Evolutionary conservation across 169 alveolate genomes (phyloP), one percentile per base, ranked within the genome.

Genomic region (Sarcocystis neurona): DNA sequence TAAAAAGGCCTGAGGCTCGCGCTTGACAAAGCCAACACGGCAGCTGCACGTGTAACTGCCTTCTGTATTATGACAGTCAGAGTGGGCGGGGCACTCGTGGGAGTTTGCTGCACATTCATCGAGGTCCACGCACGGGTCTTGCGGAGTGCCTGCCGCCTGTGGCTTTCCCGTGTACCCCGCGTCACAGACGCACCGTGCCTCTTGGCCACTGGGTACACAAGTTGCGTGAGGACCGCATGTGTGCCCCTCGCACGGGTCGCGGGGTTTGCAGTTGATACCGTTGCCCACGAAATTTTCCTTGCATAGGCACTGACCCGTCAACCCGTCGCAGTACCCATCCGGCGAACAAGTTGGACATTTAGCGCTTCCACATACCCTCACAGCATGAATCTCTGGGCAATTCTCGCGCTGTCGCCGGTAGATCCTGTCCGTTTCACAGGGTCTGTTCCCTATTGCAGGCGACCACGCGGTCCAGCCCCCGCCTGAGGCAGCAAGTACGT

Each of bases 31-130:
- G 0, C 92, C 92, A 0, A 56, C 63, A 6, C 37, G 27, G 44
- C 95, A 93, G 53, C 75, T 47, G 72, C 95, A 91, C 47, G 89
- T 66, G 41, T 79, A 93, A 1, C 93, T 79, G n/a, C 93, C 94
- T 37, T 75, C 89, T 34, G 88, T 74, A 86, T 93, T 93, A n/a
- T 30, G 37, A 60, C 95, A 93, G 30, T 50, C 32, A 18, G 92
- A 74, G 56, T 89, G 89, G 4, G 85, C 87, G 0, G 79, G 80
- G 79, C 92, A 89, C 39, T 89, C 44, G 72, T 89, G 92, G 34
- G 85, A 70, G 58, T 80, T 80, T 47, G 70, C 8, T 34, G 89
- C 89, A 58, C 92, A 89, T 18, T 80, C 92, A 32, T 89, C 89
- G 58, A 34, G 88, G 32, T 80, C 92, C 44, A 79, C 89, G 60